A percentile compares a stretch with the other conserved stretches of the same genome.
Evolutionary conservation across 192 early-diverging fungal species (phyloP).

Genomic region (Dimargaris xerosporica): DNA sequence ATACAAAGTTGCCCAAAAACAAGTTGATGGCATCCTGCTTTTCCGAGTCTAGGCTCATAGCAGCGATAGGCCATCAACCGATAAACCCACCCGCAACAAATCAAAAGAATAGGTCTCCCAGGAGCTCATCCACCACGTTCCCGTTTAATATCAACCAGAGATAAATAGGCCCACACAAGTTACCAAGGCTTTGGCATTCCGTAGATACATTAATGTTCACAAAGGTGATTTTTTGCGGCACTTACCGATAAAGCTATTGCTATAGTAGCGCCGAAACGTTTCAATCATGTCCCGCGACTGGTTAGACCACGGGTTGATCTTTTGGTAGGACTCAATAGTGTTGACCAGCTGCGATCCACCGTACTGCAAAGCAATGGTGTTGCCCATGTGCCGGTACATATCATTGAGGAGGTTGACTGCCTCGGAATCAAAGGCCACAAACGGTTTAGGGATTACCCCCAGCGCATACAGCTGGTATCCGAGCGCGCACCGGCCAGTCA

Average conservation of each 20-base stretch:
- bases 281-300: conserved; percentile 96
- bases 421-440: conserved; percentile 83
- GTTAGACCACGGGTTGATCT: conserved; percentile 85
- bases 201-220: too few species aligned
- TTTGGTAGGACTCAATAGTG: conserved; percentile 93
- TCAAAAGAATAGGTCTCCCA: too few species aligned
- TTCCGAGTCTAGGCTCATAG: conserved; percentile 61
- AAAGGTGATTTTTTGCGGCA: neutral
- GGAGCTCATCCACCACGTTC: too few species aligned
- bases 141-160: too few species aligned
- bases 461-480: conserved; percentile 84
- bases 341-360: conserved; percentile 97
- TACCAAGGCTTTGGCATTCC: too few species aligned
- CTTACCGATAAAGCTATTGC: conserved; percentile 78
- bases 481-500: conserved; percentile 87
- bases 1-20: conserved; percentile 64
- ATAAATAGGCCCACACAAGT: too few species aligned
- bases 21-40: conserved; percentile 92
- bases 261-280: conserved; percentile 78
- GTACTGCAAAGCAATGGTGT: conserved; percentile 90
- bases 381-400: conserved; percentile 96
- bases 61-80: neutral
- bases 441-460: conserved; percentile 62
- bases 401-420: conserved; percentile 83
- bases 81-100: too few species aligned